Evolutionary conservation across 192 early-diverging fungal species (phyloP), one percentile per base, ranked within the genome.

Genomic region (Phycomyces blakesleeanus): DNA sequence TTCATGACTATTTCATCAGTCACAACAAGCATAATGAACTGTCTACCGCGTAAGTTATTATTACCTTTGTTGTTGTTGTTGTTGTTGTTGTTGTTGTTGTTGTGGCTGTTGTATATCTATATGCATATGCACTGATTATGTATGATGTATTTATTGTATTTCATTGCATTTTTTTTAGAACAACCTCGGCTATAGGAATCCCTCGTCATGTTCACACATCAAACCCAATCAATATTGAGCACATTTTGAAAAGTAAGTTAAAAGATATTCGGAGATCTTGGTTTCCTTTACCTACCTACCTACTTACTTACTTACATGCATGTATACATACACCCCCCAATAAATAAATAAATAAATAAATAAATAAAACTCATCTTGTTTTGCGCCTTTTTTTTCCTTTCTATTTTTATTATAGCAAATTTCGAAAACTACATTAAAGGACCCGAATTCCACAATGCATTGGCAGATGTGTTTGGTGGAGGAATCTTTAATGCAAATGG

Each of bases 401-500:
- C n/a, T n/a, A n/a, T n/a, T n/a, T n/a, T n/a, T n/a, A n/a, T n/a
- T 34, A 34, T 52, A 72, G 70, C 42, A 25, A 72, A 72, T 42
- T 75, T 75, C 26, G 73, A 75, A 55, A 69, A 71, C 22, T 75
- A 75, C 42, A 64, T 62, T 39, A 75, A 75, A 37, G 80, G 81
- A 18, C 75, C 79, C 10, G 72, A 64, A 51, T 83, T 83, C 49
- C 71, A 78, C 37, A 66, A 50, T 11, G 69, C 75, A 44, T 71
- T 82, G 44, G 66, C 75, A 20, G 81, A 82, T 51, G 53, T 88
- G 25, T 71, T 90, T 18, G 88, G 88, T 7, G 66, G 80, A 47
- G 88, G 88, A 26, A 90, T 90, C 65, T 90, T 90, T 55, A 87
- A 85, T 73, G 72, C 81, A 5, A 88, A 91, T 67, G 89, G 89